phyloP scores from a whole-genome alignment of 108 stramenopile genomes.

The Epithemia pelagica region DNA sequence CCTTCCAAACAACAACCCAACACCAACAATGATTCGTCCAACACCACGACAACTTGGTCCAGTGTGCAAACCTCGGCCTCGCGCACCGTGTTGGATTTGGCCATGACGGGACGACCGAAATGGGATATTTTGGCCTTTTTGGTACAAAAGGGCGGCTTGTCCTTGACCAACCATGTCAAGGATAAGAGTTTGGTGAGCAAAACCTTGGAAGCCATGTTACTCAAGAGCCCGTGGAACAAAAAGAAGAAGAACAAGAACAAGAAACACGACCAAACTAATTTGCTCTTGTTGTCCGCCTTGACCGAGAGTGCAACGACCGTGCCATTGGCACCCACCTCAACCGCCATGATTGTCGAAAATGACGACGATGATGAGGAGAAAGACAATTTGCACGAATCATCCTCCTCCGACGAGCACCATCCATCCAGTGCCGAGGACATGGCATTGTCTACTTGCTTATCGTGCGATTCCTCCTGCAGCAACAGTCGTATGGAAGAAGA shows the following conservation, averaged over 20 bases:
- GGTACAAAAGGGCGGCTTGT: conserved; percentile 17
- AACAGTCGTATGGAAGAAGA: conserved; percentile 2
- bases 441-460: too few relatives aligned
- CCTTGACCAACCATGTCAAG: conserved; percentile 18
- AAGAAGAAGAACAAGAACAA: too few relatives aligned
- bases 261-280: not conserved
- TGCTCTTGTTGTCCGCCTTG: not conserved
- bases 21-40: conserved; percentile 12
- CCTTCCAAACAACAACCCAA: conserved; percentile 5
- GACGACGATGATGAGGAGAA: conserved; percentile 4
- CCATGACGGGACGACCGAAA: conserved; percentile 47
- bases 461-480: too few relatives aligned
- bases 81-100: conserved; percentile 37
- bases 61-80: conserved; percentile 30
- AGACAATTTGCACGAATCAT: conserved; percentile 6
- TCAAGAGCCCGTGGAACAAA: too few relatives aligned
- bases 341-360: not conserved
- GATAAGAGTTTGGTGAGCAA: conserved; percentile 39
- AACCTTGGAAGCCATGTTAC: conserved; percentile 36
- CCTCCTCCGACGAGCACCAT: not conserved
- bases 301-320: not conserved
- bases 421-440: too few relatives aligned
- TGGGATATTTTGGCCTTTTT: conserved; percentile 37
- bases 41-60: too few relatives aligned
- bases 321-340: not conserved